Percentiles rank a stretch among this genome's conserved stretches.
Conservation (phyloP, 2,329 filamentous ascomycete genomes). For the Trichophyton equinum region DNA sequence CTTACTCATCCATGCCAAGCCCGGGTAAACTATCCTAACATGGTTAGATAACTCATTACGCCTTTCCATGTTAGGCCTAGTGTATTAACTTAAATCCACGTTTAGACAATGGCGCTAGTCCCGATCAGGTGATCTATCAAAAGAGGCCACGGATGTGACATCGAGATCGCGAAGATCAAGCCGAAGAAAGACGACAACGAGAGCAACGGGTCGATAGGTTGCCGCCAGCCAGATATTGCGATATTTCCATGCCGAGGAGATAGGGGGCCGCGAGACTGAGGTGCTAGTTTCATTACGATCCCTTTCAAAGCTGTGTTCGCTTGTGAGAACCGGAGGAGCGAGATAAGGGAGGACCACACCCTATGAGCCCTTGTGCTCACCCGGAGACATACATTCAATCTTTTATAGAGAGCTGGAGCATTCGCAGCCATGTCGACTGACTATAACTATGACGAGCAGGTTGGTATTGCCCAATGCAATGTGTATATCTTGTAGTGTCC, state of each 20-base stretch:
- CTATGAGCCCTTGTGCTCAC: constrained; percentile 1
- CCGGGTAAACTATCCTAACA: neutral
- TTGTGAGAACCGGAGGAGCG: neutral
- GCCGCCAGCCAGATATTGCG: neutral
- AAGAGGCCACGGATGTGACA: constrained; percentile 6
- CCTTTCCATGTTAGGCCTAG: neutral
- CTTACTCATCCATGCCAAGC: neutral
- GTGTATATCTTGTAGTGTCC: neutral
- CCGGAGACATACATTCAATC: neutral
- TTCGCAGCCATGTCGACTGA: constrained; percentile 54
- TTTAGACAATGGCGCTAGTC: neutral
- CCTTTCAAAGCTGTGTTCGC: neutral
- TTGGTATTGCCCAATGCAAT: constrained; percentile 23
- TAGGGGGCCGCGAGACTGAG: neutral
- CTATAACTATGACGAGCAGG: constrained; percentile 96
- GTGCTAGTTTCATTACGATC: neutral
- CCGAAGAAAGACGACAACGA: neutral
- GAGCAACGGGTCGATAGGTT: too few species aligned
- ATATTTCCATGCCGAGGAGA: neutral
- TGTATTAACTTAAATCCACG: neutral
- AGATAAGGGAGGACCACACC: neutral
- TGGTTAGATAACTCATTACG: too few species aligned
- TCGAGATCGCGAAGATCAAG: neutral
- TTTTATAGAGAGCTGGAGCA: neutral
- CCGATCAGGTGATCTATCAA: neutral